Evolutionary conservation across 371 early-diverging fungal species (phyloP).

Genomic region (Lichtheimia hyalospora): DNA sequence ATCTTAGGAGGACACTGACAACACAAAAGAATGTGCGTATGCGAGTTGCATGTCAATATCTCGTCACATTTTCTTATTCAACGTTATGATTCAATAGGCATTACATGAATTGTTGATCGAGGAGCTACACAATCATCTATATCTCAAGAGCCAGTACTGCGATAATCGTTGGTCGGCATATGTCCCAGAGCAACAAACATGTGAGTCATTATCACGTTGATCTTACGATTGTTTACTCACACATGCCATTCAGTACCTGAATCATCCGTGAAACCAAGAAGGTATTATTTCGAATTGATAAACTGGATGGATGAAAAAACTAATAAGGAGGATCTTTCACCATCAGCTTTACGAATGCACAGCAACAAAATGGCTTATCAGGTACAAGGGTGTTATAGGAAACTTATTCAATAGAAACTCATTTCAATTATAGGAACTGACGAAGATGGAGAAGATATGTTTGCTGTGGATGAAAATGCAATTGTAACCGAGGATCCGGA

Average conservation of each 20-base stretch:
- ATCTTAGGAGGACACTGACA: constrained; percentile 69
- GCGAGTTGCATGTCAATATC: neutral
- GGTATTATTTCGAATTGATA: constrained; percentile 5
- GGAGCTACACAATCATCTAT: constrained; percentile 91
- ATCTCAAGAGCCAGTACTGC: constrained; percentile 79
- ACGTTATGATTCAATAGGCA: constrained; percentile 31
- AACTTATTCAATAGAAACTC: neutral
- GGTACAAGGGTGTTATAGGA: neutral
- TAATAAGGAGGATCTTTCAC: neutral
- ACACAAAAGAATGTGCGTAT: constrained; percentile 63
- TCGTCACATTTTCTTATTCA: neutral
- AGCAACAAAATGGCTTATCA: neutral
- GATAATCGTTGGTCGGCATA: constrained; percentile 64
- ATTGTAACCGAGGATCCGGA: constrained; percentile 69
- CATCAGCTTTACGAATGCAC: constrained; percentile 2
- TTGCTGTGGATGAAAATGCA: constrained; percentile 36
- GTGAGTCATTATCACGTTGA: constrained; percentile 30
- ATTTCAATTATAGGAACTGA: neutral
- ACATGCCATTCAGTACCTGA: constrained; percentile 40
- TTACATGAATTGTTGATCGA: constrained; percentile 82
- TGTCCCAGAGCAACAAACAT: constrained; percentile 56
- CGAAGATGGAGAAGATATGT: constrained; percentile 28
- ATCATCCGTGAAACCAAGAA: constrained; percentile 33
- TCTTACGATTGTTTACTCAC: neutral
- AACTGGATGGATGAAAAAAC: no score